Evolutionary conservation across 257 asterid species (phyloP).

Genomic region (Nicotiana tomentosiformis): DNA sequence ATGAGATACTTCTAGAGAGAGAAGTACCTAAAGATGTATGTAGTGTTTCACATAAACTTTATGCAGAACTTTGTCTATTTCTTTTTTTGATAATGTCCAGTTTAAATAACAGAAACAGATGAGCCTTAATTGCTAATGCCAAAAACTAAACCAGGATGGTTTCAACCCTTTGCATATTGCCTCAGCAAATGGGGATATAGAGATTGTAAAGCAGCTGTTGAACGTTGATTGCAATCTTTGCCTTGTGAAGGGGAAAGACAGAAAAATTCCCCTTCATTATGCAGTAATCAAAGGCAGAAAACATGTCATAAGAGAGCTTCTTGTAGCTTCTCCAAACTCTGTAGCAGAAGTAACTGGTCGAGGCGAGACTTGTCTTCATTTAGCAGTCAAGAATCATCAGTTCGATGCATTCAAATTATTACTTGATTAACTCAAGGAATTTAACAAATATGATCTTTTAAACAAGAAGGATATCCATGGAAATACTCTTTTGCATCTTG

Average conservation of each 20-base stretch:
- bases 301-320: slow-evolving; percentile 16
- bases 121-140: too few species aligned
- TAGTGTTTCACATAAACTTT: too few species aligned
- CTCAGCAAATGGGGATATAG: slow-evolving; percentile 24
- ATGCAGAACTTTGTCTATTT: too few species aligned
- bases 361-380: slow-evolving; percentile 31
- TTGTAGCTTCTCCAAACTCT: slow-evolving; percentile 16
- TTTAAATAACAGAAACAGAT: too few species aligned
- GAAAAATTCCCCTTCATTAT: slow-evolving; percentile 34
- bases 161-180: slow-evolving; percentile 33
- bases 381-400: slow-evolving; percentile 25
- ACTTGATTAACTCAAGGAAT: slow-evolving; percentile 16
- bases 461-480: slow-evolving; percentile 25
- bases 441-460: slow-evolving; percentile 11
- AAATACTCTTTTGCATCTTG: slow-evolving; percentile 26
- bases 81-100: too few species aligned
- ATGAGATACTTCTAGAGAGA: too few species aligned
- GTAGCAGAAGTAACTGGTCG: slow-evolving; percentile 23
- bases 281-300: slow-evolving; percentile 30
- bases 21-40: too few species aligned
- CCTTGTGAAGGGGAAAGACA: slow-evolving; percentile 25
- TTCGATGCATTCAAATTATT: slow-evolving; percentile 18
- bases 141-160: slow-evolving; percentile 18
- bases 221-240: slow-evolving; percentile 18
- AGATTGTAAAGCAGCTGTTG: slow-evolving; percentile 32